phyloP scores from a whole-genome alignment of 2,329 filamentous ascomycete species.

The Xylariaceae sp. region DNA sequence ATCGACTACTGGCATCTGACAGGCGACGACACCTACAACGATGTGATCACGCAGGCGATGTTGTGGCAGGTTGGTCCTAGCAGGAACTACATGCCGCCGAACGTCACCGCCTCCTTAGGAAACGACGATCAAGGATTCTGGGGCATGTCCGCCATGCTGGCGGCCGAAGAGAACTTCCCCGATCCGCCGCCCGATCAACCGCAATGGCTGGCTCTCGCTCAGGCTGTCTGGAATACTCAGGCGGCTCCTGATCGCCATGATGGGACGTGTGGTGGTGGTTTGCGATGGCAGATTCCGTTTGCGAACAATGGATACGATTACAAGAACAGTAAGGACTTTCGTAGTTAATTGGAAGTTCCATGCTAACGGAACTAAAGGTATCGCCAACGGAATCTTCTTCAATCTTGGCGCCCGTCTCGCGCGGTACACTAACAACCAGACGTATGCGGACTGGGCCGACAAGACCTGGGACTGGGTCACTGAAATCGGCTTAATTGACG shows the following conservation, averaged over 20 bases:
- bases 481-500: slow-evolving; percentile 43
- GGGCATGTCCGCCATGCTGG: slow-evolving; percentile 58
- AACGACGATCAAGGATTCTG: slow-evolving; percentile 60
- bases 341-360: background rate
- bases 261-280: slow-evolving; percentile 53
- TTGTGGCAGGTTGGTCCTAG: slow-evolving; percentile 43
- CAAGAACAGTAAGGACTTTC: slow-evolving; percentile 30
- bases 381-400: slow-evolving; percentile 47
- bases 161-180: slow-evolving; percentile 58
- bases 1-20: slow-evolving; percentile 47
- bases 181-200: slow-evolving; percentile 46
- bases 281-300: slow-evolving; percentile 64
- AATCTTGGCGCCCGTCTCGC: slow-evolving; percentile 54
- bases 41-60: slow-evolving; percentile 42
- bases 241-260: slow-evolving; percentile 52
- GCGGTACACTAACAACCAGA: slow-evolving; percentile 57
- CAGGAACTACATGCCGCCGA: slow-evolving; percentile 44
- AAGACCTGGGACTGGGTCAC: slow-evolving; percentile 53
- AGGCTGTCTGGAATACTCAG: slow-evolving; percentile 61
- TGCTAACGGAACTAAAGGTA: slow-evolving; percentile 28
- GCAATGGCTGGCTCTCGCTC: slow-evolving; percentile 59
- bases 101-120: slow-evolving; percentile 38
- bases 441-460: slow-evolving; percentile 58
- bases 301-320: slow-evolving; percentile 50
- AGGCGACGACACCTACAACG: slow-evolving; percentile 47